Evolutionary conservation across 2,329 filamentous ascomycete genomes (phyloP).

Genomic region (Clarireedia hainanense): DNA sequence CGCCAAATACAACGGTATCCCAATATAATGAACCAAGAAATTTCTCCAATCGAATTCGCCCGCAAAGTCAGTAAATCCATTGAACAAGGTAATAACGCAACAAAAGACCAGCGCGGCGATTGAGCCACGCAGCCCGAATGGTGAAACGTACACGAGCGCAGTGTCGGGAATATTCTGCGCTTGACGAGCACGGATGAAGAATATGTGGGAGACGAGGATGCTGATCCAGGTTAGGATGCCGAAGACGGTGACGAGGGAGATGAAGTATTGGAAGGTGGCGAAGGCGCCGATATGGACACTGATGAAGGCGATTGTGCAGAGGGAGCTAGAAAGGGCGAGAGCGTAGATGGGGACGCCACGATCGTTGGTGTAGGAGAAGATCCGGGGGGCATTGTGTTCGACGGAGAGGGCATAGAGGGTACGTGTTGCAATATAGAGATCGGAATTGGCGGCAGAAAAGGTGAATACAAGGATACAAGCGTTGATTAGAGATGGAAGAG

Average conservation of each 20-base stretch:
- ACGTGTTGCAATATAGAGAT: slow-evolving; percentile 60
- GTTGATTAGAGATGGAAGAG: slow-evolving; percentile 60
- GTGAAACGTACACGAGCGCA: slow-evolving; percentile 56
- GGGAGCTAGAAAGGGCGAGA: slow-evolving; percentile 36
- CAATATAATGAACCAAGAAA: slow-evolving; percentile 56
- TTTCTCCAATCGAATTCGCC: slow-evolving; percentile 54
- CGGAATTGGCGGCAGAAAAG: slow-evolving; percentile 51
- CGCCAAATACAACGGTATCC: slow-evolving; percentile 53
- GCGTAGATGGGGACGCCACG: slow-evolving; percentile 44
- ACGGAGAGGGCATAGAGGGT: slow-evolving; percentile 62
- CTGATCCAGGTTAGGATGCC: slow-evolving; percentile 32
- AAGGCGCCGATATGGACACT: slow-evolving; percentile 51
- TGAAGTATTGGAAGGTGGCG: slow-evolving; percentile 62
- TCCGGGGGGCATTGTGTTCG: slow-evolving; percentile 54
- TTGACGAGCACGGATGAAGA: slow-evolving; percentile 53
- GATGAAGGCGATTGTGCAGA: slow-evolving; percentile 62
- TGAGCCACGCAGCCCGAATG: slow-evolving; percentile 64
- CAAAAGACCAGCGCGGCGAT: slow-evolving; percentile 62
- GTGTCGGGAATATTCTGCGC: slow-evolving; percentile 51
- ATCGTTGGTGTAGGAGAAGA: slow-evolving; percentile 49
- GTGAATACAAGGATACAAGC: slow-evolving; percentile 60
- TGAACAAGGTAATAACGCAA: slow-evolving; percentile 67
- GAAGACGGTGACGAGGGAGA: slow-evolving; percentile 48
- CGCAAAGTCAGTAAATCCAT: slow-evolving; percentile 49
- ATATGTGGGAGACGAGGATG: slow-evolving; percentile 60